These are phyloP conservation scores for Tilletia walkeri DNA, from an alignment of 1,284 basidiomycete genomes.

Conservation along the genomic window DNA sequence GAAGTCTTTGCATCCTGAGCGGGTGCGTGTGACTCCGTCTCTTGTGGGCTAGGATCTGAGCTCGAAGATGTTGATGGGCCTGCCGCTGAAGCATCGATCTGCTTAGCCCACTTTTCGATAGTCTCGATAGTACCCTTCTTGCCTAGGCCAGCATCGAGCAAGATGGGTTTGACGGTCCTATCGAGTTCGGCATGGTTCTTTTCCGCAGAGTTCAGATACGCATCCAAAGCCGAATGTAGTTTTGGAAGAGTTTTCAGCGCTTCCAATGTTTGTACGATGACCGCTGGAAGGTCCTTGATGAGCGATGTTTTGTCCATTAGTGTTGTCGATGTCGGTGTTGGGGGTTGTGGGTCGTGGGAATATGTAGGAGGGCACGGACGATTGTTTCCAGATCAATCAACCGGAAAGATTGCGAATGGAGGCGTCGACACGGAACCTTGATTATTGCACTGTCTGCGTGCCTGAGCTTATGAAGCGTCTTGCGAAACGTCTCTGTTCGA, in stretches of 20 bases:
- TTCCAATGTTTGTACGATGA: constrained; percentile 21
- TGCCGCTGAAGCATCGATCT: no score
- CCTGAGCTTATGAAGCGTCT: no score
- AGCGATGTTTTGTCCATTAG: background rate
- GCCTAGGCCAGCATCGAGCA: constrained; percentile 38
- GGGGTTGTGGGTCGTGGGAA: no score
- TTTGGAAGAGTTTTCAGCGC: constrained; percentile 37
- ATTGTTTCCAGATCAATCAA: no score
- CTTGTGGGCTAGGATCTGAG: no score
- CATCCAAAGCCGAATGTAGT: constrained; percentile 29
- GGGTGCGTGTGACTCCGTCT: constrained; percentile 21
- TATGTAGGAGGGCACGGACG: no score
- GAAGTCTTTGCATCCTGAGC: constrained; percentile 1
- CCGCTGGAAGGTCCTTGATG: constrained; percentile 8
- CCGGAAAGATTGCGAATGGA: no score
- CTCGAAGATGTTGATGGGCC: no score
- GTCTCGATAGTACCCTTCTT: constrained; percentile 34
- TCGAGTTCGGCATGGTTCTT: constrained; percentile 22
- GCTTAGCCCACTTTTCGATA: constrained; percentile 18
- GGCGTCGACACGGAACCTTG: no score
- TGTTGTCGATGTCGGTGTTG: background rate
- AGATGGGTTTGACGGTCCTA: constrained; percentile 30
- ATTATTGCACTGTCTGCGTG: no score
- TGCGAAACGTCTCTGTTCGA: no score
- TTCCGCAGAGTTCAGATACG: background rate